Evolutionary conservation across 768 basidiomycete species (phyloP), one percentile per base, ranked within the genome.

Genomic region (Erythrobasidium yunnanense): DNA sequence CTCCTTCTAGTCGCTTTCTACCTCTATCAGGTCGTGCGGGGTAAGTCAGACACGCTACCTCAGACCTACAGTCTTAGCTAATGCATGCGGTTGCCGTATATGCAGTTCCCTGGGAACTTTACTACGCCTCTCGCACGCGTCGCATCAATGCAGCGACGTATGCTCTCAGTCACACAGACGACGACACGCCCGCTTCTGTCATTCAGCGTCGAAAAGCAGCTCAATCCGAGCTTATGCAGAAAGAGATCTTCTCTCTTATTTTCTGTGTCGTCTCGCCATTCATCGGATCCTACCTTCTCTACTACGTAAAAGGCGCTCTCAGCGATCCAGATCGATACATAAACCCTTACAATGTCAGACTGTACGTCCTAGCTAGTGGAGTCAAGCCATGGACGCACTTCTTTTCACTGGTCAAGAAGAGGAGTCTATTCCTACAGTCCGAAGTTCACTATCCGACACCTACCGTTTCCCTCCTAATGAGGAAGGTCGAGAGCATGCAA

Each of bases 71-170:
- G 4, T 1, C 2, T 18, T 11, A 25, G 3, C n/a, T 34, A 23
- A 25, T 5, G 34, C 5, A 6, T 7, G 5, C 42, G 17, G 0
- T 0, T 17, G 17, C 8, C n/a, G n/a, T n/a, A n/a, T 4, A 50
- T 27, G 18, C 65, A 74, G 73, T 71, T 0, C 74, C 74, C 0
- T 75, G 74, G 74, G 73, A 72, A n/a, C 62, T 75, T 29, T 75
- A 74, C 58, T 71, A 73, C 62, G 57, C 62, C n/a, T 71, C 68
- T 46, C 70, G 50, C n/a, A 71, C 67, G 13, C 71, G 73, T 45
- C n/a, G 27, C 47, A 53, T 74, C 45, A 66, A 72, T 29, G 54
- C 68, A 23, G n/a, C 18, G 5, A 20, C 56, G 7, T 0, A 49
- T 25, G 34, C 52, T 53, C 50, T 29, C 54, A 25, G 35, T 20